Evolutionary conservation across 2,329 filamentous ascomycete species (phyloP).

Genomic region (Penicillium glabrum): DNA sequence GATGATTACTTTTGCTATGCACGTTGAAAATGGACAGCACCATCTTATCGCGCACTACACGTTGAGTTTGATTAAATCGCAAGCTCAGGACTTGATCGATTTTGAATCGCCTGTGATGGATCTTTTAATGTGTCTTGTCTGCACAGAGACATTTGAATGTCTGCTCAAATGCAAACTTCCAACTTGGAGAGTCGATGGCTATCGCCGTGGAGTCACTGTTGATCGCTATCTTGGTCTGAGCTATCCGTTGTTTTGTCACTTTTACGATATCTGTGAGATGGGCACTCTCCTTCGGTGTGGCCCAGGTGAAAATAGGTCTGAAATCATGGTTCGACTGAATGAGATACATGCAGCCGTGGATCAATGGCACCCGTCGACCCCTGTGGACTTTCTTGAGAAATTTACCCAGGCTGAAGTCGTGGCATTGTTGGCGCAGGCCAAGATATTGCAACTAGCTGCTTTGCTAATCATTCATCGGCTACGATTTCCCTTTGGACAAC

Average conservation of each 20-base stretch:
- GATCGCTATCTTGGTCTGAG: slow-evolving; percentile 18
- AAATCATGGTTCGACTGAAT: neutral
- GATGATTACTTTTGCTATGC: slow-evolving; percentile 20
- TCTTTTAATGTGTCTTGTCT: slow-evolving; percentile 16
- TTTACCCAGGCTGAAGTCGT: slow-evolving; percentile 8
- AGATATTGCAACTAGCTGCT: slow-evolving; percentile 7
- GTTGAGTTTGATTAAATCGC: slow-evolving; percentile 10
- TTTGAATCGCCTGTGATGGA: slow-evolving; percentile 10
- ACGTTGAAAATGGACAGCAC: slow-evolving; percentile 14
- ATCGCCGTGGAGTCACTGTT: neutral
- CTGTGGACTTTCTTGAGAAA: slow-evolving; percentile 3
- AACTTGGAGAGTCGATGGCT: slow-evolving; percentile 8
- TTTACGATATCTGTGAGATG: slow-evolving; percentile 14
- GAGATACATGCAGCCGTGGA: neutral
- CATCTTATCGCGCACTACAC: slow-evolving; percentile 16
- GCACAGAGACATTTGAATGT: slow-evolving; percentile 18
- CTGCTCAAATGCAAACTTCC: slow-evolving; percentile 10
- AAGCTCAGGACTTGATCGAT: neutral
- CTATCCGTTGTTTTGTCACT: slow-evolving; percentile 5
- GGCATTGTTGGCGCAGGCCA: slow-evolving; percentile 11
- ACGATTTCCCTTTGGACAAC: slow-evolving; percentile 6
- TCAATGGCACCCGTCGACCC: slow-evolving; percentile 6
- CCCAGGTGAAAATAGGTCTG: neutral
- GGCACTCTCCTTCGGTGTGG: neutral
- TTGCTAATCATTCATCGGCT: slow-evolving; percentile 14